Evolutionary conservation across 768 basidiomycete species (phyloP).

Genomic region (Gyrodon lividus): DNA sequence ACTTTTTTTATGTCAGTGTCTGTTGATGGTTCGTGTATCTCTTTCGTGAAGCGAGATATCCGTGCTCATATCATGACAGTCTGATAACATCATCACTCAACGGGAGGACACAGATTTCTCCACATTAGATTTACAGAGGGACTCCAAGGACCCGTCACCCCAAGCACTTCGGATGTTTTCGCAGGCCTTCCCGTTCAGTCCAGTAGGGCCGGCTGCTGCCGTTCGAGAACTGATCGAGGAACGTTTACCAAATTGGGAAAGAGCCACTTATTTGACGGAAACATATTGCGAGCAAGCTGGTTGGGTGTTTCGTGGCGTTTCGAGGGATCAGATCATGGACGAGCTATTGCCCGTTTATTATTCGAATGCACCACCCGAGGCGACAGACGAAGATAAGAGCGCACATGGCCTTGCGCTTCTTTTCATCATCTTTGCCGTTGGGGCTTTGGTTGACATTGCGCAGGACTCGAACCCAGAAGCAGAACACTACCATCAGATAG

Average conservation of each 20-base stretch:
- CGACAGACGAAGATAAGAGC: slow-evolving; percentile 39
- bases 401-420: slow-evolving; percentile 50
- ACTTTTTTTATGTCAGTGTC: slow-evolving; percentile 28
- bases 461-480: slow-evolving; percentile 40
- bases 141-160: slow-evolving; percentile 28
- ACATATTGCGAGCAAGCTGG: slow-evolving; percentile 47
- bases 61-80: slow-evolving; percentile 20
- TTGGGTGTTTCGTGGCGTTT: slow-evolving; percentile 53
- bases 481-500: slow-evolving; percentile 66
- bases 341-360: slow-evolving; percentile 46
- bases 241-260: slow-evolving; percentile 54
- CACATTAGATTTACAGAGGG: slow-evolving; percentile 26
- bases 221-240: slow-evolving; percentile 50
- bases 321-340: slow-evolving; percentile 43
- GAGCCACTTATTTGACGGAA: slow-evolving; percentile 44
- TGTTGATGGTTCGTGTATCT: slow-evolving; percentile 30
- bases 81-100: slow-evolving; percentile 20
- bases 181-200: slow-evolving; percentile 62
- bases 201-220: slow-evolving; percentile 46
- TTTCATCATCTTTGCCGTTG: slow-evolving; percentile 53
- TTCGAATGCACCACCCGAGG: slow-evolving; percentile 15
- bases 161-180: slow-evolving; percentile 48
- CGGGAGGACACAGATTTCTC: slow-evolving; percentile 17
- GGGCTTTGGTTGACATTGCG: slow-evolving; percentile 42
- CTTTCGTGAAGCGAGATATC: neutral